A percentile compares a stretch with the other conserved stretches of the same genome.
Conservation (phyloP, 176 grass and related monocot genomes). For the Ananas comosus region DNA sequence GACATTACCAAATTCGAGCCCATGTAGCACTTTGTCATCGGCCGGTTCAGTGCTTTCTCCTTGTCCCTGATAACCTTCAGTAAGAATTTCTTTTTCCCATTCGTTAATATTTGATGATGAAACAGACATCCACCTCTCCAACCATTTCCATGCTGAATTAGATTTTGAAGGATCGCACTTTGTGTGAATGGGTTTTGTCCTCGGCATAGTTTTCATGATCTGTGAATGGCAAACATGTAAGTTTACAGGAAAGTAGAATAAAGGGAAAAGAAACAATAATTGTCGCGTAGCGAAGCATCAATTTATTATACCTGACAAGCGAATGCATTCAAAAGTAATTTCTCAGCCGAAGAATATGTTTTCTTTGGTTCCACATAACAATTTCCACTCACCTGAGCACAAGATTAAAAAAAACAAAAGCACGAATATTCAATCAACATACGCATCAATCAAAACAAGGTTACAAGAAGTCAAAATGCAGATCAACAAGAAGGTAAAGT, state of each 20-base stretch:
- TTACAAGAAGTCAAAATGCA: not conserved
- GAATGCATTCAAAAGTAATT: constrained; percentile 74
- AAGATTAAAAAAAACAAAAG: constrained; percentile 1
- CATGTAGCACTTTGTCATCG: constrained; percentile 22
- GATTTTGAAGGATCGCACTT: constrained; percentile 79
- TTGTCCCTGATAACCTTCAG: not conserved
- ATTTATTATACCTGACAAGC: constrained; percentile 54
- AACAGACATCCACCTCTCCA: constrained; percentile 78
- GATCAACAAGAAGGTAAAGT: not conserved
- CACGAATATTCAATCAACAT: not conserved
- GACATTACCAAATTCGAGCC: constrained; percentile 9
- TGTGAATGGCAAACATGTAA: constrained; percentile 27
- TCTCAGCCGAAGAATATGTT: constrained; percentile 43
- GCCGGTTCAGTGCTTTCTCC: constrained; percentile 33
- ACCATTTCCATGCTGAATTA: constrained; percentile 84
- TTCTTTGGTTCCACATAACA: constrained; percentile 26
- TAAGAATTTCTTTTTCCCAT: not conserved
- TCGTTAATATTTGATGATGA: constrained; percentile 16
- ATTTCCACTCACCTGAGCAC: constrained; percentile 16
- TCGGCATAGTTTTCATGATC: constrained; percentile 52
- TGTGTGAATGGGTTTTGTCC: constrained; percentile 54
- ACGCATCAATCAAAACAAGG: not conserved
- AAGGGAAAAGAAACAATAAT: not conserved
- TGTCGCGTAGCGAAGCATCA: not conserved
- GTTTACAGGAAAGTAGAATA: constrained; percentile 11